Base-by-base conservation (phyloP, 129 eudicot genomes). In the Lactuca sativa region DNA sequence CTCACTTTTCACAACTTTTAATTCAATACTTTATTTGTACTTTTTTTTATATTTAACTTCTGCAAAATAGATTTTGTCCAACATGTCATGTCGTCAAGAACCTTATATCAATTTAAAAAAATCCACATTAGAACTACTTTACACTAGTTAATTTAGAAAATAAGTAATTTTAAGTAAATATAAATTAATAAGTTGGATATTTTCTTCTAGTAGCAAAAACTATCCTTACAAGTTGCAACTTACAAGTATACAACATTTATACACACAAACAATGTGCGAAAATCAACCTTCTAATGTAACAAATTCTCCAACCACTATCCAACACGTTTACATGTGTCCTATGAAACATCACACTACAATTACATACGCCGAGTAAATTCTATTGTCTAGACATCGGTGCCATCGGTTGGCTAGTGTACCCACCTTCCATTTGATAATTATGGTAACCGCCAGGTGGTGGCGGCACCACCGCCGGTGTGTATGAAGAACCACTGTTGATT, bases 311-410 rank as follows among this genome's bases (percentile, higher is more conserved):
- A 25, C 30, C 30, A 25, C 30, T 25, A 25, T 25, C 30, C 30
- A 25, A 25, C 30, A 25, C 30, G 30, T 25, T 14, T 17, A 51
- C 18, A 15, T 14, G 6, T 6, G 7, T 25, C 44, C 57, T 65
- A 65, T 10, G 8, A 13, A 32, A 49, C 59, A 49, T 7, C 59
- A 49, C 7, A 40, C 47, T 49, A 13, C 15, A 5, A 3, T 10
- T 3, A 49, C 15, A 25, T 25, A 25, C 30, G 30, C 16, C 2
- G 31, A 67, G 60, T 32, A 61, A n/a, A 9, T 66, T 59, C 59
- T 84, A 82, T 72, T 79, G 86, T 57, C 76, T 73, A 31, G 66
- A 69, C 33, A 84, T 54, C 0, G 91, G 89, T 54, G 96, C 77
- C 85, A 79, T 86, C 11, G 84, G 69, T 37, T 81, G 86, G 64